Evolutionary conservation across 1,284 basidiomycete species (phyloP), one percentile per base, ranked within the genome.

Genomic region (Cystobasidium sp.): DNA sequence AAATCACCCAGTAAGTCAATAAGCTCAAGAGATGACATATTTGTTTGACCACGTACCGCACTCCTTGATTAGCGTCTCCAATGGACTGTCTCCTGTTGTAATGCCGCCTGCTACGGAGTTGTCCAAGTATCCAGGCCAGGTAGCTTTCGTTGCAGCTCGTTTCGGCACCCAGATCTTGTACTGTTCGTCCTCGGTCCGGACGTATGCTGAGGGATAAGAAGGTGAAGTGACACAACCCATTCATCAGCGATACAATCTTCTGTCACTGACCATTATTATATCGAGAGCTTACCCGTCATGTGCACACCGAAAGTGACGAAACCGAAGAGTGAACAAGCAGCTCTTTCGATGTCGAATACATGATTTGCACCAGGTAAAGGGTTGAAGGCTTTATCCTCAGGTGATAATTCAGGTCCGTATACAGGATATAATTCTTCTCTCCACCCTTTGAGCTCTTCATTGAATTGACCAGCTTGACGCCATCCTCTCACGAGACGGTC

Each of bases 301-400:
- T 96, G 93, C 6, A 93, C 90, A 0, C 94, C 86, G 79, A 91
- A 96, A 0, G 95, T 97, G 61, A 93, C 87, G 9, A 96, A 83
- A 1, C 96, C 94, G 79, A 97, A 97, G 49, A 98, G 83, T 0
- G 91, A 88, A 79, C 91, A 92, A 0, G 93, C 93, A 0, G 92
- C 86, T 66, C 96, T 88, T 82, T 99, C 96, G 85, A 98, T 87
- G 80, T 89, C 87, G 81, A 97, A 97, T 5, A 88, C 91, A 72
- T 88, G 89, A 80, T 93, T 93, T 66, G 78, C 65, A 73, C 78
- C 75, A 43, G 79, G 78, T 3, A 79, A 56, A 18, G 77, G 76
- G 14, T 75, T 67, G 52, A 55, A 68, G 49, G 74, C 68, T 31
- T 65, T 53, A 44, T 76, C 73, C 18, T 63, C 71, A 4, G 75